phyloP scores from a whole-genome alignment of 371 early-diverging fungal species.

The Mortierella sp. region DNA sequence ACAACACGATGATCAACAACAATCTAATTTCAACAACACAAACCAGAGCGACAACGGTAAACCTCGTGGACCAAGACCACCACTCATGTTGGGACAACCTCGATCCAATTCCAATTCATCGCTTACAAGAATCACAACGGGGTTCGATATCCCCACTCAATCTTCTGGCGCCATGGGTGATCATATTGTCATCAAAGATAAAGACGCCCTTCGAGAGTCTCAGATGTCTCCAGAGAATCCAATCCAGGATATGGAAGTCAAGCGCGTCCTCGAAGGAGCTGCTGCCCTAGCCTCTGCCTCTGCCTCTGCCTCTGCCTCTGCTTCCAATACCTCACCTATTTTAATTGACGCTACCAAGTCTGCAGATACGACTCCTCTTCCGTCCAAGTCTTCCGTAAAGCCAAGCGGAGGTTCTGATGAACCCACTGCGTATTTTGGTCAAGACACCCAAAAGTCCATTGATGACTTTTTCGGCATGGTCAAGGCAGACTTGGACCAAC shows the following conservation, averaged over 20 bases:
- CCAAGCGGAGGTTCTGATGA: slow-evolving; percentile 1
- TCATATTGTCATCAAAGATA: neutral
- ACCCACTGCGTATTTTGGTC: slow-evolving; percentile 31
- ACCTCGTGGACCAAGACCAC: slow-evolving; percentile 55
- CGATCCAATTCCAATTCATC: slow-evolving; percentile 34
- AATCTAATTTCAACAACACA: slow-evolving; percentile 29
- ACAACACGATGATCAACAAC: slow-evolving; percentile 22
- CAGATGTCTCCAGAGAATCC: slow-evolving; percentile 46
- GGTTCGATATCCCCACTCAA: slow-evolving; percentile 30
- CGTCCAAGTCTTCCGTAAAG: slow-evolving; percentile 9
- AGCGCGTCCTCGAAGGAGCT: slow-evolving; percentile 52
- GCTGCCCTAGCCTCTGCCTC: slow-evolving; percentile 31
- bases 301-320: neutral
- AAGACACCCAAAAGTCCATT: slow-evolving; percentile 55
- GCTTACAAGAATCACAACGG: slow-evolving; percentile 30
- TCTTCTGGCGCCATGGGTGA: neutral
- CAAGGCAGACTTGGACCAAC: slow-evolving; percentile 52
- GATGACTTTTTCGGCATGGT: slow-evolving; percentile 56
- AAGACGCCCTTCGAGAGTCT: slow-evolving; percentile 18
- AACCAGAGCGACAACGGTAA: slow-evolving; percentile 42
- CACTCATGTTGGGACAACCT: slow-evolving; percentile 36
- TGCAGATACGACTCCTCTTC: slow-evolving; percentile 39
- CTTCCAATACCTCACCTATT: neutral
- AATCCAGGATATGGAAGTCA: slow-evolving; percentile 54
- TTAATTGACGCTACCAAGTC: slow-evolving; percentile 10